Conservation (phyloP, 2,329 filamentous ascomycete species). For the Epichloe baconii region DNA sequence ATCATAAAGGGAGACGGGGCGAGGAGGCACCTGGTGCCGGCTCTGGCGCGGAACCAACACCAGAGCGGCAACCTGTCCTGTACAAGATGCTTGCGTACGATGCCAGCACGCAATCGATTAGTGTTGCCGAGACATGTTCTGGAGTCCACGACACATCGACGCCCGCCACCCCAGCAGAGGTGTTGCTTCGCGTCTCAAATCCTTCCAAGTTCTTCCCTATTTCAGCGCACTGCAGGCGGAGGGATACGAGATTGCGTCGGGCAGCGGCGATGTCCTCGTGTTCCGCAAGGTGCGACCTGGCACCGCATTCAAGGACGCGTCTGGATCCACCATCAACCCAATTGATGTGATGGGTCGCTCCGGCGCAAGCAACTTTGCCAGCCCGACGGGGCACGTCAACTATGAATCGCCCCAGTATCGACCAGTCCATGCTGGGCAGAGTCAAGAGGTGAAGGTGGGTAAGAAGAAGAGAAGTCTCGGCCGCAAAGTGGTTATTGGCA, state of each 20-base stretch:
- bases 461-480: slow-evolving; percentile 28
- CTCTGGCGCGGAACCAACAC: neutral
- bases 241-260: slow-evolving; percentile 55
- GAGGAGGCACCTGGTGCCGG: neutral
- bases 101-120: slow-evolving; percentile 41
- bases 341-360: slow-evolving; percentile 41
- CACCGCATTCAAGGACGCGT: slow-evolving; percentile 6
- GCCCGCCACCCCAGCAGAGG: slow-evolving; percentile 44
- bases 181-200: slow-evolving; percentile 45
- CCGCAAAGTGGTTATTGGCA: slow-evolving; percentile 39
- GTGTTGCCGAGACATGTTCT: slow-evolving; percentile 47
- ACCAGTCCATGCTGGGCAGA: slow-evolving; percentile 24
- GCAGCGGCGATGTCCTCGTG: slow-evolving; percentile 48
- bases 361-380: slow-evolving; percentile 45
- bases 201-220: slow-evolving; percentile 51
- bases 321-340: slow-evolving; percentile 33
- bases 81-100: slow-evolving; percentile 60
- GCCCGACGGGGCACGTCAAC: slow-evolving; percentile 53
- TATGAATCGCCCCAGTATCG: slow-evolving; percentile 32
- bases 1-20: slow-evolving; percentile 9
- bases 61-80: slow-evolving; percentile 5
- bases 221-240: slow-evolving; percentile 44
- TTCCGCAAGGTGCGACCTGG: slow-evolving; percentile 43
- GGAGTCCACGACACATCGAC: slow-evolving; percentile 33
- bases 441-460: slow-evolving; percentile 17